Evolutionary conservation across 2,329 filamentous ascomycete genomes (phyloP).

Genomic region (Hymenoscyphus scutula): DNA sequence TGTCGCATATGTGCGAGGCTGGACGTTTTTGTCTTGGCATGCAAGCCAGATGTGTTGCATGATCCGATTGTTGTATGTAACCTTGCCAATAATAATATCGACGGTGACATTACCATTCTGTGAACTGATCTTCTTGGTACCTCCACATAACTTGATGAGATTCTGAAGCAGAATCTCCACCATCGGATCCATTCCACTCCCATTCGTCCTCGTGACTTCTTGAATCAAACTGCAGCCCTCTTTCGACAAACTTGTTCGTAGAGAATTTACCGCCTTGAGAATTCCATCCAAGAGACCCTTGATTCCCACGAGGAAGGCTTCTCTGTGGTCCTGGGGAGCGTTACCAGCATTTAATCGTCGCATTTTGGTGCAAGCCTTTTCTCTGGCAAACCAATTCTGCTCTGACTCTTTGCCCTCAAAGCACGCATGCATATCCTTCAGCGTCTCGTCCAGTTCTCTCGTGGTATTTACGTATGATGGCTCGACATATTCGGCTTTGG

Average conservation of each 20-base stretch:
- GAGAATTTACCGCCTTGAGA: slow-evolving; percentile 76
- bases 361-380: slow-evolving; percentile 75
- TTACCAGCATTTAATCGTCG: slow-evolving; percentile 82
- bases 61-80: slow-evolving; percentile 75
- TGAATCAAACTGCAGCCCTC: slow-evolving; percentile 82
- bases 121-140: slow-evolving; percentile 89
- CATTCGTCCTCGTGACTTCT: slow-evolving; percentile 74
- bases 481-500: slow-evolving; percentile 67
- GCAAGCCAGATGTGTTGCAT: slow-evolving; percentile 83
- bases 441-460: slow-evolving; percentile 83
- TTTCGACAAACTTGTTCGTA: slow-evolving; percentile 86
- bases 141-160: slow-evolving; percentile 83
- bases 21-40: slow-evolving; percentile 89
- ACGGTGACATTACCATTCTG: slow-evolving; percentile 79
- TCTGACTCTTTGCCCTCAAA: slow-evolving; percentile 91
- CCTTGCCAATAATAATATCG: slow-evolving; percentile 75
- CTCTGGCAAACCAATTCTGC: slow-evolving; percentile 84
- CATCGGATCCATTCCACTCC: slow-evolving; percentile 79
- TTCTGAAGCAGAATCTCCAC: slow-evolving; percentile 86
- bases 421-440: slow-evolving; percentile 73
- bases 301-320: slow-evolving; percentile 66
- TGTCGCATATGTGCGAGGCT: slow-evolving; percentile 74
- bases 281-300: slow-evolving; percentile 81
- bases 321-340: slow-evolving; percentile 71
- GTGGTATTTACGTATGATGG: slow-evolving; percentile 80